These are phyloP conservation scores for apple (Malus domestica) DNA, from an alignment of 306 rosid species.

Conservation along the genomic window ASM211411v1 NC_041801.1:33679501-33680000, in stretches of 20 bases:
- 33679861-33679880: no score
- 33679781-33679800: no score
- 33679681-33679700: background rate
- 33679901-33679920: no score
- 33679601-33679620: background rate
- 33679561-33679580: background rate
- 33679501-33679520: no score
- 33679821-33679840: no score
- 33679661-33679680: background rate
- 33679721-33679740: slow-evolving; percentile 1
- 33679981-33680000: background rate
- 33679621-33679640: slow-evolving; percentile 6
- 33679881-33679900: no score
- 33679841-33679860: no score
- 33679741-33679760: background rate
- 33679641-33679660: slow-evolving; percentile 5
- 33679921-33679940: no score
- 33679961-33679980: background rate
- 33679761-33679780: slow-evolving; percentile 3
- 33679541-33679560: no score
- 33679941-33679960: background rate
- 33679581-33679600: background rate
- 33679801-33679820: no score
- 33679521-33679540: no score
- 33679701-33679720: background rate